A percentile compares a stretch with the other conserved stretches of the same genome.
Conservation (phyloP, 1,139 yeast species). For the Yamadazyma buinensis region DNA sequence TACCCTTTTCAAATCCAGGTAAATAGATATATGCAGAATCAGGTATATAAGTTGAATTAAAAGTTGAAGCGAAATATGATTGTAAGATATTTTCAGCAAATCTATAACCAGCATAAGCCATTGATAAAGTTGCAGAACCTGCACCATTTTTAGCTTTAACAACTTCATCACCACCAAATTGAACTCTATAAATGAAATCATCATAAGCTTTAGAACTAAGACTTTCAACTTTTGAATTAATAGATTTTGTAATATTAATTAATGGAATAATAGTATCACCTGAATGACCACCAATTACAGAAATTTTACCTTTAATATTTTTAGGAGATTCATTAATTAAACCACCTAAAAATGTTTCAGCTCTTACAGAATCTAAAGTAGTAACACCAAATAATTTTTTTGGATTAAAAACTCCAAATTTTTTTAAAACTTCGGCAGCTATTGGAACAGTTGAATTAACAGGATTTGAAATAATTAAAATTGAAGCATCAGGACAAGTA, state of each 20-base stretch:
- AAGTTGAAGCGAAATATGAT: conserved; percentile 33
- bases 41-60: conserved; percentile 26
- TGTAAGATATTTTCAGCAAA: conserved; percentile 52
- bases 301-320: conserved; percentile 44
- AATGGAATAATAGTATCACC: conserved; percentile 74
- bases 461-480: conserved; percentile 70
- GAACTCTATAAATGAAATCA: conserved; percentile 56
- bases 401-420: conserved; percentile 59
- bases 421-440: conserved; percentile 66
- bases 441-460: conserved; percentile 75
- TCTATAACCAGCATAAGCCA: conserved; percentile 75
- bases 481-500: conserved; percentile 58
- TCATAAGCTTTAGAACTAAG: conserved; percentile 33
- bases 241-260: conserved; percentile 24
- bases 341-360: conserved; percentile 59
- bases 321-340: conserved; percentile 33
- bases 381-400: conserved; percentile 69
- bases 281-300: conserved; percentile 74
- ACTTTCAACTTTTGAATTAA: conserved; percentile 26
- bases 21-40: conserved; percentile 62
- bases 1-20: conserved; percentile 52
- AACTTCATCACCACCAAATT: conserved; percentile 78
- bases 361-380: conserved; percentile 66
- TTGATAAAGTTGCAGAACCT: conserved; percentile 73
- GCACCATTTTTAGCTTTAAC: conserved; percentile 75